Conservation (phyloP, 2,329 filamentous ascomycete species). For the Zasmidium angulare region DNA sequence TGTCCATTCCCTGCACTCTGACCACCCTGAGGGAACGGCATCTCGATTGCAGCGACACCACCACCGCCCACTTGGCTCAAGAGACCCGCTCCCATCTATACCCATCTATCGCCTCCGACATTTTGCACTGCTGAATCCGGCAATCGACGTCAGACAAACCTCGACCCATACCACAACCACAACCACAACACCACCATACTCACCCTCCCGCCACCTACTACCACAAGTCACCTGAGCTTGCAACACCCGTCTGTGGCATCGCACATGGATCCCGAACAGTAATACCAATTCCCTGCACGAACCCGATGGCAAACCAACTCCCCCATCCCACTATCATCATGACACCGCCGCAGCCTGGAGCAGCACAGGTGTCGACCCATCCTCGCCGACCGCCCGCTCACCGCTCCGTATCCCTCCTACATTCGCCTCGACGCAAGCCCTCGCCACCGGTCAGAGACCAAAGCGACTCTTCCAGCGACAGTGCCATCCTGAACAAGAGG, state of each 20-base stretch:
- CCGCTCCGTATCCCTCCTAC: slow-evolving; percentile 48
- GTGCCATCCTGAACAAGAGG: slow-evolving; percentile 3
- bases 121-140: neutral
- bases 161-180: neutral
- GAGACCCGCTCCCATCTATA: neutral
- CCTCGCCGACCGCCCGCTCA: slow-evolving; percentile 45
- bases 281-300: neutral
- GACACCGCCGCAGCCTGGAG: slow-evolving; percentile 19
- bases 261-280: slow-evolving; percentile 4
- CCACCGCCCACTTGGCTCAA: neutral
- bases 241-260: neutral
- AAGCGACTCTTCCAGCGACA: slow-evolving; percentile 24
- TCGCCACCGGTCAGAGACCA: slow-evolving; percentile 14
- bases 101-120: neutral
- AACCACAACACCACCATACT: neutral
- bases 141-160: neutral
- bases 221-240: neutral
- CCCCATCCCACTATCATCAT: slow-evolving; percentile 23
- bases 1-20: slow-evolving; percentile 5
- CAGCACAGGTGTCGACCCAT: slow-evolving; percentile 5
- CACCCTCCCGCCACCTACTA: too few relatives aligned
- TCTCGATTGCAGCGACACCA: neutral
- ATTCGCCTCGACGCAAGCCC: slow-evolving; percentile 32
- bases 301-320: slow-evolving; percentile 10
- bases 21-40: neutral